A percentile compares a stretch with the other conserved stretches of the same genome.
These are phyloP conservation scores for Coemansia sp. DNA, from an alignment of 192 early-diverging fungal species.

Conservation along the genomic window DNA sequence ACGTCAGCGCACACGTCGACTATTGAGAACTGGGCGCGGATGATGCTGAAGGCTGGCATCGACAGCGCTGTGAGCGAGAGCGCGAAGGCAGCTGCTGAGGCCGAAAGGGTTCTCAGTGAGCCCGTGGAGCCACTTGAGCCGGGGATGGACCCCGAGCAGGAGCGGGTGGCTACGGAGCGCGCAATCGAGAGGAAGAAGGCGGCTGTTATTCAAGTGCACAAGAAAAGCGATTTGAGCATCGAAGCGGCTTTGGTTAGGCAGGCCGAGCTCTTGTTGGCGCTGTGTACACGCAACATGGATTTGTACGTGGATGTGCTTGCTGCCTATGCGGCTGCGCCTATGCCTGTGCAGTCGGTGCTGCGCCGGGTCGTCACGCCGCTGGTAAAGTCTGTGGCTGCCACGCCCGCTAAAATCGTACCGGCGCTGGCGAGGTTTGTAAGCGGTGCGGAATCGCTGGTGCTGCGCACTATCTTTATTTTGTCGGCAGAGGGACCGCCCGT, in stretches of 20 bases:
- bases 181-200: conserved; percentile 17
- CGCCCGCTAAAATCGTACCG: conserved; percentile 28
- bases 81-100: background rate
- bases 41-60: conserved; percentile 13
- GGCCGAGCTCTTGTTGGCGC: conserved; percentile 39
- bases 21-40: conserved; percentile 30
- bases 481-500: conserved; percentile 14
- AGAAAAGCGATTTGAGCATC: conserved; percentile 19
- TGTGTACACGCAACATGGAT: conserved; percentile 44
- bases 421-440: conserved; percentile 26
- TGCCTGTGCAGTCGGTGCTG: conserved; percentile 17
- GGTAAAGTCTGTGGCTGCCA: conserved; percentile 20
- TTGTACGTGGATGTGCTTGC: conserved; percentile 26
- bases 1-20: conserved; percentile 3
- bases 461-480: conserved; percentile 28
- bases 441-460: conserved; percentile 36
- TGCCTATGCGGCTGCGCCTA: conserved; percentile 9
- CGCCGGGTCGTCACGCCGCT: conserved; percentile 37
- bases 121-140: background rate
- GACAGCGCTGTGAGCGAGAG: background rate
- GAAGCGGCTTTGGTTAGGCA: conserved; percentile 21
- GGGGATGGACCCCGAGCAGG: background rate
- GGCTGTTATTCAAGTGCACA: conserved; percentile 11
- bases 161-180: background rate
- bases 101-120: background rate